Percentiles rank a stretch among this genome's conserved stretches.
These are phyloP conservation scores for Lyophyllum shimeji DNA, from an alignment of 768 basidiomycete genomes.

Conservation along the genomic window DNA sequence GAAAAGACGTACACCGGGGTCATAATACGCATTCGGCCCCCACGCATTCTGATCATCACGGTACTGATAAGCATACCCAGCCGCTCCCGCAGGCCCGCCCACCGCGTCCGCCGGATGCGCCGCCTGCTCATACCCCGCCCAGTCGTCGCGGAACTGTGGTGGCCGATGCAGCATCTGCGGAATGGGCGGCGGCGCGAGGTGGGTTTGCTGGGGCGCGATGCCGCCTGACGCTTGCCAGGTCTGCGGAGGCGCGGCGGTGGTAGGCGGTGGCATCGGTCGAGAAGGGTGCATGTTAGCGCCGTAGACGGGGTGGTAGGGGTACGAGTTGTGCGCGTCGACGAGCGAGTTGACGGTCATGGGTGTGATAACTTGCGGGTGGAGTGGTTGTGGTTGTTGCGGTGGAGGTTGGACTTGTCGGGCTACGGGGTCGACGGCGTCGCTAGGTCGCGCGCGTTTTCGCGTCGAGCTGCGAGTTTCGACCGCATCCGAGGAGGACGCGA, in stretches of 20 bases:
- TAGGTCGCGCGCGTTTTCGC: conserved; percentile 11
- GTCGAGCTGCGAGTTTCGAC: conserved; percentile 8
- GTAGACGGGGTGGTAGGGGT: conserved; percentile 39
- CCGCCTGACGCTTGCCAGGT: conserved; percentile 63
- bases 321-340: conserved; percentile 29
- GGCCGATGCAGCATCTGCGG: conserved; percentile 48
- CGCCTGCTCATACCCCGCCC: conserved; percentile 57
- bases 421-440: conserved; percentile 5
- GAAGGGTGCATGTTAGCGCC: conserved; percentile 30
- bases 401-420: conserved; percentile 16
- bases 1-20: conserved; percentile 43
- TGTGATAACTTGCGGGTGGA: conserved; percentile 21
- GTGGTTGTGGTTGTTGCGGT: conserved; percentile 21
- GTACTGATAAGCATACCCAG: conserved; percentile 60
- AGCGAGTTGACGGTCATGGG: conserved; percentile 29
- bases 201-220: conserved; percentile 68
- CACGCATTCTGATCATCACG: conserved; percentile 57
- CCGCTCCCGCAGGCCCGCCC: conserved; percentile 35
- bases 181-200: conserved; percentile 45
- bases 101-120: conserved; percentile 46
- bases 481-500: conserved; percentile 10
- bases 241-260: conserved; percentile 51
- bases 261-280: conserved; percentile 44
- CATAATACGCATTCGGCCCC: conserved; percentile 57
- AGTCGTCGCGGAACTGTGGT: conserved; percentile 52